Evolutionary conservation across 805 yeast species (phyloP), one percentile per base, ranked within the genome.

Genomic region (Kuraishia ogatae): DNA sequence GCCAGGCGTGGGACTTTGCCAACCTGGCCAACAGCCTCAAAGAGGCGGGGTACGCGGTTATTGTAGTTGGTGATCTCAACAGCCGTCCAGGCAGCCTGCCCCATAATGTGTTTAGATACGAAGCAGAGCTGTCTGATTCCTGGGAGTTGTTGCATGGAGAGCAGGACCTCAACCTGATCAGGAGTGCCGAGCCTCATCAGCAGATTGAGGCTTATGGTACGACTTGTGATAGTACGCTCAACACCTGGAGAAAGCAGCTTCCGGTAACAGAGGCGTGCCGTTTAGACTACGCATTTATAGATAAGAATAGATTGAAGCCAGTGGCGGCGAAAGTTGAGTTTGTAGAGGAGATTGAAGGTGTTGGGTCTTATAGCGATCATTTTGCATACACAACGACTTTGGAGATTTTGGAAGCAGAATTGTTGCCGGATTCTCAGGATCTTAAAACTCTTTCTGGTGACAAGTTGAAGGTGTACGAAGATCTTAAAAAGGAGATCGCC

Each of bases 1-100:
- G 94, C 56, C 99, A 94, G 69, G 97, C 98, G 0, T 94, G 98
- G 98, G 97, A 92, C 66, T 81, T 94, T 66, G 79, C 94, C 39
- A 79, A 82, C 53, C 57, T 91, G 39, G 83, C 87, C 1, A 76
- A 76, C 19, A 68, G 83, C 43, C 78, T 92, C 50, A 75, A 76
- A 50, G 75, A 74, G 55, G 86, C 93, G 0, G 97, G 97, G 0
- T 87, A 89, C 66, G 86, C 92, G 1, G 93, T 89, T 0, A 79
- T 94, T 29, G 83, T 91, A 54, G 97, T 92, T 35, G 99, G 99
- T 2, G 99, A 94, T 69, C 77, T 94, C 64, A 94, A 94, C 66
- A 87, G 94, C 2, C 78, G 84, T 58, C 97, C 98, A 0, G 94
- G 88, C 0, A 85, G 96, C 2, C 73, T 93, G 55, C 96, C 96